A percentile compares a stretch with the other conserved stretches of the same genome.
These are phyloP conservation scores for Pestalotiopsis sp. DNA, from an alignment of 2,329 filamentous ascomycete genomes.

Conservation along the genomic window DNA sequence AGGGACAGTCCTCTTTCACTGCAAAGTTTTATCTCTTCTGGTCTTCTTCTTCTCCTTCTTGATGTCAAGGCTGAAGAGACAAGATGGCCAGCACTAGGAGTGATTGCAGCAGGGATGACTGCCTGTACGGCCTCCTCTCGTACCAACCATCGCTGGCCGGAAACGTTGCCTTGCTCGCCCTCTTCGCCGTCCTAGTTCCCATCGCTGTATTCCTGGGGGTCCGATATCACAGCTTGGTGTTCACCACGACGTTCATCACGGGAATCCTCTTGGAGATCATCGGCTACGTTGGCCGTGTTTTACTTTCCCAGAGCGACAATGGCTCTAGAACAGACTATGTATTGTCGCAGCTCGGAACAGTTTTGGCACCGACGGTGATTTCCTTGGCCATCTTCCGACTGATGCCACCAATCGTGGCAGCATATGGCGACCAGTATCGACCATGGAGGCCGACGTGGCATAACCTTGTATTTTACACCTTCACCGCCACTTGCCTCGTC, in stretches of 20 bases:
- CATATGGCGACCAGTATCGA: constrained; percentile 48
- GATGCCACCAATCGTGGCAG: constrained; percentile 47
- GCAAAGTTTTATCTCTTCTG: not conserved
- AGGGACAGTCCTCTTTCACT: not conserved
- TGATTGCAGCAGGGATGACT: constrained; percentile 17
- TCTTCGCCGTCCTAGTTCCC: constrained; percentile 44
- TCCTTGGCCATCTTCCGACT: constrained; percentile 46
- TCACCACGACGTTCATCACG: constrained; percentile 41
- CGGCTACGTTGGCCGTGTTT: constrained; percentile 49
- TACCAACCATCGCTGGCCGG: constrained; percentile 40
- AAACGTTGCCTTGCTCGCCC: constrained; percentile 42
- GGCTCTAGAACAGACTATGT: constrained; percentile 41
- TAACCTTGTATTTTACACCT: constrained; percentile 26
- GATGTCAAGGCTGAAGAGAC: constrained; percentile 16
- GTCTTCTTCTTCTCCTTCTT: constrained; percentile 3
- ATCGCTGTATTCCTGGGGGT: constrained; percentile 39
- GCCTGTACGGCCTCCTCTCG: constrained; percentile 21
- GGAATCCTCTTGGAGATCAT: constrained; percentile 47
- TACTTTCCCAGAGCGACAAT: constrained; percentile 37
- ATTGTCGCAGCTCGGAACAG: constrained; percentile 49
- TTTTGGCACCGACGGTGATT: constrained; percentile 50
- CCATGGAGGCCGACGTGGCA: constrained; percentile 36
- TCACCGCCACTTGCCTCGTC: constrained; percentile 26
- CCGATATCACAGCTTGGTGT: constrained; percentile 41
- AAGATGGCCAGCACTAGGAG: constrained; percentile 24